phyloP scores from a whole-genome alignment of 2,329 filamentous ascomycete genomes.

The Lachnellula hyalina region DNA sequence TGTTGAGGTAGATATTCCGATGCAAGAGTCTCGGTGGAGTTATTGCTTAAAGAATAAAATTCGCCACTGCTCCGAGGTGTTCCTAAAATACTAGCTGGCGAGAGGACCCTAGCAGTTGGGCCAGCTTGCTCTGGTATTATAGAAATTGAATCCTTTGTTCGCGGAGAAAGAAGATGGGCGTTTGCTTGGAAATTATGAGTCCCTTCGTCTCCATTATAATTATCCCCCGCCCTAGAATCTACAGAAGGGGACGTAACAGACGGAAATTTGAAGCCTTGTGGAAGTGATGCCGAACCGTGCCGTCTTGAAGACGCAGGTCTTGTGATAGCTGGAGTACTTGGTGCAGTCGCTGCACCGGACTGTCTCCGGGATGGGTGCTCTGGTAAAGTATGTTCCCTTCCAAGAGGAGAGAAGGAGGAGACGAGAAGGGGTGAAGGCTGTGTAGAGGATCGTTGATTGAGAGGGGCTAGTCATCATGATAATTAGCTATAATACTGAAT shows the following conservation, averaged over 20 bases:
- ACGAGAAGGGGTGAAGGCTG: conserved; percentile 32
- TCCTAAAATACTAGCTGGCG: conserved; percentile 67
- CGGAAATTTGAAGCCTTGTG: conserved; percentile 54
- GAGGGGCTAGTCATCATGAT: conserved; percentile 19
- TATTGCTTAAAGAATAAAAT: conserved; percentile 91
- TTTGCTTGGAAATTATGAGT: conserved; percentile 11
- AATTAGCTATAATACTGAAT: conserved; percentile 5
- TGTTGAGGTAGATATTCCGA: conserved; percentile 74
- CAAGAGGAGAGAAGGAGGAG: conserved; percentile 28
- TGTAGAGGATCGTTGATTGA: conserved; percentile 31
- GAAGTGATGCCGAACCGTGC: conserved; percentile 23
- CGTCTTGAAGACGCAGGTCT: conserved; percentile 33
- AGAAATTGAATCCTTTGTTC: conserved; percentile 34
- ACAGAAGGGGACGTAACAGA: conserved; percentile 34
- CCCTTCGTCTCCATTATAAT: conserved; percentile 4
- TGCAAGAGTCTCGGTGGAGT: conserved; percentile 86
- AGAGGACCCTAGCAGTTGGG: conserved; percentile 62
- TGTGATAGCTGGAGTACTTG: conserved; percentile 37
- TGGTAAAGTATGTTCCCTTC: conserved; percentile 21
- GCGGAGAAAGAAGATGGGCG: conserved; percentile 23
- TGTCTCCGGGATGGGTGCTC: conserved; percentile 19
- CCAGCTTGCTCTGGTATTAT: conserved; percentile 52
- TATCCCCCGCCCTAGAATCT: conserved; percentile 9
- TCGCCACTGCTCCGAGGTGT: conserved; percentile 91
- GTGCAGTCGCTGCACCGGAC: conserved; percentile 30